Evolutionary conservation across 176 grass and related monocot species (phyloP), one percentile per base, ranked within the genome.

Genomic region (Oryza officinalis): DNA sequence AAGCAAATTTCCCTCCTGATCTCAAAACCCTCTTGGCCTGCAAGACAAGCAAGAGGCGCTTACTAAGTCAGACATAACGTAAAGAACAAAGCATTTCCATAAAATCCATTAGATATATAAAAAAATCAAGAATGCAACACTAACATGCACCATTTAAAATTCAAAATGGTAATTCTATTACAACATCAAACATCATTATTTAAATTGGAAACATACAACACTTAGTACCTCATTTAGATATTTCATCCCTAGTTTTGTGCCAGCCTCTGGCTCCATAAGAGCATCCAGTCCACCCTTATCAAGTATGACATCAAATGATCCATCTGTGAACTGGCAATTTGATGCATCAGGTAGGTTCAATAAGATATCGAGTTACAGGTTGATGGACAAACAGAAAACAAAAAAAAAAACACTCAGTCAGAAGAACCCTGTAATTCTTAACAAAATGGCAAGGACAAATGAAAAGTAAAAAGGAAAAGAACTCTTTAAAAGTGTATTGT

Each of bases 241-340:
- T 80, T 98, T 95, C 76, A 49, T 95, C 31, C 93, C 96, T 20
- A 98, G 87, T 68, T 92, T 69, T 28, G 87, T 83, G 67, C 96
- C 96, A 85, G 83, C 49, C 65, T 90, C 91, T 65, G 96, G 96
- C 83, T 98, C 96, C 96, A 98, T 95, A 83, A 98, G 83, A 80
- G 93, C 96, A 88, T 98, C 96, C 87, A 95, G 77, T 88, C 96
- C 96, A 87, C 96, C 96, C 88, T 98, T 98, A 89, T 98, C 96
- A 86, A 98, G 85, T 87, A 95, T 65, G 33, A 85, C 66, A 79
- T 98, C 91, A 85, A 98, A 98, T 23, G 67, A 89, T 31, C 83
- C 89, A 93, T 93, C 92, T 90, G 83, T 65, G 85, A 98, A 95
- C 96, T 98, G 88, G 71, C 63, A 73, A 66, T 67, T 67, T 44